Base-by-base conservation (phyloP, 2,329 filamentous ascomycete genomes). In the Emergomyces pasteurianus region DNA sequence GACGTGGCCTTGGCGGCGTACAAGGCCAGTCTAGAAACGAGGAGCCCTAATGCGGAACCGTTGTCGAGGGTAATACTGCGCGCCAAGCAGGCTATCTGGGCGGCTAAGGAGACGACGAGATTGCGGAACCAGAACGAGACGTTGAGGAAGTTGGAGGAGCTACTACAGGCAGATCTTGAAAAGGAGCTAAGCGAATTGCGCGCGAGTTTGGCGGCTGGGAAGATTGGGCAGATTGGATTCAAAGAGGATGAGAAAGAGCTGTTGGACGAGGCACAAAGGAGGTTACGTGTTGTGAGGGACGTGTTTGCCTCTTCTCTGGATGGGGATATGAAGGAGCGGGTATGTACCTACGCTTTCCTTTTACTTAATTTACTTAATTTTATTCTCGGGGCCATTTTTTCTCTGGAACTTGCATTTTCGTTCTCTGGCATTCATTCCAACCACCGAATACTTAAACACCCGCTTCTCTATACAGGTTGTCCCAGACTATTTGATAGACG, bases 51-150 rank as follows among this genome's bases (percentile, higher is more conserved):
- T 43, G 82, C 92, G 0, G 79, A 83, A 26, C 82, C 86, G 26
- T 84, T 96, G 52, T 91, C 88, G 0, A 79, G 80, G 18, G 82
- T 88, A 18, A 89, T 96, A 0, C 78, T 96, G 26, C 80, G 81
- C 61, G 90, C 89, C 69, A 95, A 95, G 74, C 92, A 92, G 74
- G 86, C 86, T 64, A 84, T 89, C 46, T 97, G 94, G 90, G 88
- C 92, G 42, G 81, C 84, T 12, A 79, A 79, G 65, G 92, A 97
- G 68, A 73, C 68, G 23, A 67, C 71, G 59, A 68, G 78, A 40
- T 67, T 80, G 50, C 72, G 76, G 56, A 79, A 76, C 66, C 74
- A 77, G 75, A 72, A 75, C 61, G 72, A 71, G 63, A 77, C 74
- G 18, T 65, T 73, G 63, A 72, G 67, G 54, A 70, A 68, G 60